Evolutionary conservation across 257 asterid species (phyloP).

Genomic region (Jasminum sambac): DNA sequence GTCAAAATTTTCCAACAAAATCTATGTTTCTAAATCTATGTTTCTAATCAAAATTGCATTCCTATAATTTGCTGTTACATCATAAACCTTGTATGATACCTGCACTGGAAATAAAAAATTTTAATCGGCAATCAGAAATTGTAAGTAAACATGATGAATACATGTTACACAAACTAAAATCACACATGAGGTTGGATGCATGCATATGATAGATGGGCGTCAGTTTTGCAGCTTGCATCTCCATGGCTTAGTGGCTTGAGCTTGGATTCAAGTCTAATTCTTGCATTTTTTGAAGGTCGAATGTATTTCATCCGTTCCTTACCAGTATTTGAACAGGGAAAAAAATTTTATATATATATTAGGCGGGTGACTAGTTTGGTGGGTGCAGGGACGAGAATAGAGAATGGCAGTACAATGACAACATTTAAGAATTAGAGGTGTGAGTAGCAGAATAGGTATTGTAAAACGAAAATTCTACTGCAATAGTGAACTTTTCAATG

Average conservation of each 20-base stretch:
- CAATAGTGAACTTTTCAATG: background rate
- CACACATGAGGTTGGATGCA: background rate
- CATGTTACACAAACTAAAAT: background rate
- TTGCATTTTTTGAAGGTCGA: background rate
- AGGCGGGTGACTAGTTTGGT: background rate
- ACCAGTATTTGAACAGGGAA: background rate
- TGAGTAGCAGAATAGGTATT: background rate
- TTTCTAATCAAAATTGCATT: background rate
- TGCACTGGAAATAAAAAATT: background rate
- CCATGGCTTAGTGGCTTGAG: background rate
- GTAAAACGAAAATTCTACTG: background rate
- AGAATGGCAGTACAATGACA: background rate
- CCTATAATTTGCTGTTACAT: background rate
- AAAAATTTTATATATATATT: too few relatives aligned
- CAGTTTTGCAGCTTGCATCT: background rate
- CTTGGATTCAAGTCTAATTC: background rate
- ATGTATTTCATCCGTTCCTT: background rate
- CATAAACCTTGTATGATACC: background rate
- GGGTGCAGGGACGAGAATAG: background rate
- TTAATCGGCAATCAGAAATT: constrained; percentile 13
- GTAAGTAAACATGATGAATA: background rate
- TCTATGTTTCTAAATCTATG: background rate
- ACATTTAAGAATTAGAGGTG: constrained; percentile 12
- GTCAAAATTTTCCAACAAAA: background rate
- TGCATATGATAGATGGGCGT: background rate